Evolutionary conservation across 768 basidiomycete genomes (phyloP).

Genomic region (Flagelloscypha sp.): DNA sequence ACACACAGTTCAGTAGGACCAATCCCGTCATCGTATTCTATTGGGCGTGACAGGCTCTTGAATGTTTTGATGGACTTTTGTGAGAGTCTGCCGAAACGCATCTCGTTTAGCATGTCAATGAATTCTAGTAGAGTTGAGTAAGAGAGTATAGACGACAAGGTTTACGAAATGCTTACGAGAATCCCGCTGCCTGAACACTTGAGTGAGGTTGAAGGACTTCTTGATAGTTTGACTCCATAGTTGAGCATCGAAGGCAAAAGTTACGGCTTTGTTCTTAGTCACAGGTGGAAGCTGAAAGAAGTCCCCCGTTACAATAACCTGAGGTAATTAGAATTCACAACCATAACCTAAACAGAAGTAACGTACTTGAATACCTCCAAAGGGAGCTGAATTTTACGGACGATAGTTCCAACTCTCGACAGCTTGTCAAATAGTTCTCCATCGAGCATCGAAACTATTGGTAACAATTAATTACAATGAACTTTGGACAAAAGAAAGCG

Average conservation of each 20-base stretch:
- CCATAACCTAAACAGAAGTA: slow-evolving; percentile 2
- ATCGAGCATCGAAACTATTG: slow-evolving; percentile 69
- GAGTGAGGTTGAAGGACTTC: slow-evolving; percentile 84
- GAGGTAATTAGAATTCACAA: neutral
- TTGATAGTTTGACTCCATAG: slow-evolving; percentile 63
- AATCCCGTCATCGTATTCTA: slow-evolving; percentile 72
- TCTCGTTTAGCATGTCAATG: slow-evolving; percentile 95
- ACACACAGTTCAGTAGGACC: slow-evolving; percentile 85
- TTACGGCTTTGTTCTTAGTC: slow-evolving; percentile 38
- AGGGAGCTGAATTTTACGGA: slow-evolving; percentile 37
- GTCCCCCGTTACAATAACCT: slow-evolving; percentile 71
- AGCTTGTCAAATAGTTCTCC: slow-evolving; percentile 64
- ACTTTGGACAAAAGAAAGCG: neutral
- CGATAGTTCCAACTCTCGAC: slow-evolving; percentile 29
- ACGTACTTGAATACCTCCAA: slow-evolving; percentile 60
- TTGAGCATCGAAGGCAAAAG: slow-evolving; percentile 59
- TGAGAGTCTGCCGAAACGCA: slow-evolving; percentile 81
- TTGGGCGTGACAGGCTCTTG: slow-evolving; percentile 56
- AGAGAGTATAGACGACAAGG: slow-evolving; percentile 1
- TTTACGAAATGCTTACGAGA: slow-evolving; percentile 45
- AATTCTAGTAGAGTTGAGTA: slow-evolving; percentile 52
- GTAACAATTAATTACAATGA: slow-evolving; percentile 7
- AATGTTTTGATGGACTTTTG: slow-evolving; percentile 62
- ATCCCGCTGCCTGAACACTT: slow-evolving; percentile 93
- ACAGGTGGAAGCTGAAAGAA: slow-evolving; percentile 81